Conservation (phyloP, 352 stramenopile species). For the Globisporangium paroecandrum region DNA sequence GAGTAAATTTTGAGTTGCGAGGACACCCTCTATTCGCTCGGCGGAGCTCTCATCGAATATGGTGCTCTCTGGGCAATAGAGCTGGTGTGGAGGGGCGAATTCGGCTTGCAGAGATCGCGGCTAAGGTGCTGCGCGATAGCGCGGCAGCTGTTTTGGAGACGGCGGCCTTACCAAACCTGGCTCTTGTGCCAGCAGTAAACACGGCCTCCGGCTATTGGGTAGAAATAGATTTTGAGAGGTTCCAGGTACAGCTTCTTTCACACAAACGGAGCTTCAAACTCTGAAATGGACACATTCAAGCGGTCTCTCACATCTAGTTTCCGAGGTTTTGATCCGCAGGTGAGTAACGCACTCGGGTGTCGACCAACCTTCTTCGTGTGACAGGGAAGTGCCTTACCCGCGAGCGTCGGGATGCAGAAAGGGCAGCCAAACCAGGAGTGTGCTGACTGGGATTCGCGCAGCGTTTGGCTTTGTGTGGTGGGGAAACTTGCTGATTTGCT, state of each 20-base stretch:
- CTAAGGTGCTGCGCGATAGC: not conserved
- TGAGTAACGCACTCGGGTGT: slow-evolving; percentile 8
- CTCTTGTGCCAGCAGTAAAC: slow-evolving; percentile 4
- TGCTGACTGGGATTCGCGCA: not conserved
- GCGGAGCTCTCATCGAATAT: not conserved
- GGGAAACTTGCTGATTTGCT: not conserved
- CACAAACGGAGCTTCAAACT: not conserved
- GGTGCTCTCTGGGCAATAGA: not conserved
- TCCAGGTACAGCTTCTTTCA: not conserved
- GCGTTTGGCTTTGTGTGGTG: not conserved
- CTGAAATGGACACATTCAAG: slow-evolving; percentile 10
- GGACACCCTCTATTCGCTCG: not conserved
- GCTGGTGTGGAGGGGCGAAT: not conserved
- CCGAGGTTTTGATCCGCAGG: not conserved
- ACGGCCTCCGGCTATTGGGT: not conserved
- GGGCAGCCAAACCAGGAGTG: not conserved
- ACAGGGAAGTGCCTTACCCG: not conserved
- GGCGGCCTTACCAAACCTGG: not conserved
- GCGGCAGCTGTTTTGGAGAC: not conserved
- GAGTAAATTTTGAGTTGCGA: not conserved
- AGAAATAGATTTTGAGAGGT: not conserved
- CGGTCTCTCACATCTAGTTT: not conserved
- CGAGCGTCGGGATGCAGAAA: not conserved
- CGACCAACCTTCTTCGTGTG: slow-evolving; percentile 4
- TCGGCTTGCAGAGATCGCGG: slow-evolving; percentile 1